Conservation (phyloP, 208 protist genomes). For the Perkinsela sp. region DNA sequence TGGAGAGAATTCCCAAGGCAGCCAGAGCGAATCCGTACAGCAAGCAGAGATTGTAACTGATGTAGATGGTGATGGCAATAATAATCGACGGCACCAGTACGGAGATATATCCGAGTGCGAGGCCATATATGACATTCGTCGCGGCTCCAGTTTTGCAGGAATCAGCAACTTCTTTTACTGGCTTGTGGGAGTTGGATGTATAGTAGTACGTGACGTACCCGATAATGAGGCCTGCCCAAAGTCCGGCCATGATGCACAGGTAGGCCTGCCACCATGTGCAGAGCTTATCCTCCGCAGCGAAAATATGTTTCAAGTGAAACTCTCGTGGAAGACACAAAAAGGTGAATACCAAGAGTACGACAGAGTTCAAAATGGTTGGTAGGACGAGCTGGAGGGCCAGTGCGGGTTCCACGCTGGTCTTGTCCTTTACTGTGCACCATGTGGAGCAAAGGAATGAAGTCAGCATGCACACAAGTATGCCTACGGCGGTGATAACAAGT, state of each 20-base stretch:
- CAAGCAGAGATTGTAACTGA: slow-evolving; percentile 25
- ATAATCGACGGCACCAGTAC: slow-evolving; percentile 53
- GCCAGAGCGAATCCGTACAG: slow-evolving; percentile 71
- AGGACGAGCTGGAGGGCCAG: slow-evolving; percentile 39
- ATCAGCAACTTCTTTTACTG: slow-evolving; percentile 38
- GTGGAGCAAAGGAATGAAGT: slow-evolving; percentile 23
- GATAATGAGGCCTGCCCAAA: slow-evolving; percentile 53
- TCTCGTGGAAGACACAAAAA: slow-evolving; percentile 16
- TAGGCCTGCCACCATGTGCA: slow-evolving; percentile 23
- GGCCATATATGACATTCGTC: slow-evolving; percentile 73
- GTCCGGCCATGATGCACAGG: slow-evolving; percentile 29
- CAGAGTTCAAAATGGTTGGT: slow-evolving; percentile 27
- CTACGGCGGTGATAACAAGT: slow-evolving; percentile 36
- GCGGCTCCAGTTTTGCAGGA: slow-evolving; percentile 50
- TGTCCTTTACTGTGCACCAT: slow-evolving; percentile 13
- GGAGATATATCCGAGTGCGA: slow-evolving; percentile 70
- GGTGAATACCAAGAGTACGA: slow-evolving; percentile 22
- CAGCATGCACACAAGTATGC: slow-evolving; percentile 34
- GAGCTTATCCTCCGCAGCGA: slow-evolving; percentile 11
- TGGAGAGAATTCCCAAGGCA: slow-evolving; percentile 78
- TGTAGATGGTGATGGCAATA: slow-evolving; percentile 53
- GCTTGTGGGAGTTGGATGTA: slow-evolving; percentile 53
- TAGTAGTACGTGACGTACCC: slow-evolving; percentile 69
- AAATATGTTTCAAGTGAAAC: slow-evolving; percentile 6
- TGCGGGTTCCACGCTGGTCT: slow-evolving; percentile 29